Conservation (phyloP, 1,284 basidiomycete species). For the Xerocomus minutiporus region DNA sequence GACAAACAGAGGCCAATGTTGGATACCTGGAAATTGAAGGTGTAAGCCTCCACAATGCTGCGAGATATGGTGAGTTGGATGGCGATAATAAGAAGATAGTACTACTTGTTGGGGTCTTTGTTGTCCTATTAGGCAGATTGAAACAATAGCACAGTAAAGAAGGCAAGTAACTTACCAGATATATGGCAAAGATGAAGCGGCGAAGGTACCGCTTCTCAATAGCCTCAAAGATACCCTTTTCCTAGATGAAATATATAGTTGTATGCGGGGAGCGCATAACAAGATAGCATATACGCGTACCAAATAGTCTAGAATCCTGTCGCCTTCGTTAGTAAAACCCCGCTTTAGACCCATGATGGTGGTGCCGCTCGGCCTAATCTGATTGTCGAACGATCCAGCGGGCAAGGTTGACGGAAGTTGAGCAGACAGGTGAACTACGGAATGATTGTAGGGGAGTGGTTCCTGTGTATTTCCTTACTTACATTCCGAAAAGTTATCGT, state of each 20-base stretch:
- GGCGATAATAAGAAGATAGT: conserved; percentile 19
- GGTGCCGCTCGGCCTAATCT: conserved; percentile 24
- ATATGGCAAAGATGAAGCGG: conserved; percentile 78
- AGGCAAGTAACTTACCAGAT: conserved; percentile 49
- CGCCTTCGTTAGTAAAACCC: conserved; percentile 74
- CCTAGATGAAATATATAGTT: conserved; percentile 39
- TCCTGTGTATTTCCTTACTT: conserved; percentile 10
- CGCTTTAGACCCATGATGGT: conserved; percentile 61
- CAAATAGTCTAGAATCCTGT: conserved; percentile 73
- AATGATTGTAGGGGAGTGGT: background rate
- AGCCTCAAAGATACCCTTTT: conserved; percentile 77
- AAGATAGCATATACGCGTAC: conserved; percentile 39
- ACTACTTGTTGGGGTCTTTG: conserved; percentile 74
- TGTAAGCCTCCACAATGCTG: conserved; percentile 78
- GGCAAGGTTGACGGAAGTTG: conserved; percentile 16
- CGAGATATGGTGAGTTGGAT: conserved; percentile 6
- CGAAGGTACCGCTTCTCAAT: conserved; percentile 71
- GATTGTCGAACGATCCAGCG: conserved; percentile 23
- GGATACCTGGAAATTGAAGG: conserved; percentile 70
- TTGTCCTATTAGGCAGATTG: conserved; percentile 48
- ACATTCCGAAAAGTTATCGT: conserved; percentile 78
- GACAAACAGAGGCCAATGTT: background rate
- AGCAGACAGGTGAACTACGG: conserved; percentile 32
- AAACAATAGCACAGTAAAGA: background rate
- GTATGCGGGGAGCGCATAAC: conserved; percentile 2